These are phyloP conservation scores for Aspergillus carlsbadensis DNA, from an alignment of 495 filamentous ascomycete genomes.

Conservation along the genomic window DNA sequence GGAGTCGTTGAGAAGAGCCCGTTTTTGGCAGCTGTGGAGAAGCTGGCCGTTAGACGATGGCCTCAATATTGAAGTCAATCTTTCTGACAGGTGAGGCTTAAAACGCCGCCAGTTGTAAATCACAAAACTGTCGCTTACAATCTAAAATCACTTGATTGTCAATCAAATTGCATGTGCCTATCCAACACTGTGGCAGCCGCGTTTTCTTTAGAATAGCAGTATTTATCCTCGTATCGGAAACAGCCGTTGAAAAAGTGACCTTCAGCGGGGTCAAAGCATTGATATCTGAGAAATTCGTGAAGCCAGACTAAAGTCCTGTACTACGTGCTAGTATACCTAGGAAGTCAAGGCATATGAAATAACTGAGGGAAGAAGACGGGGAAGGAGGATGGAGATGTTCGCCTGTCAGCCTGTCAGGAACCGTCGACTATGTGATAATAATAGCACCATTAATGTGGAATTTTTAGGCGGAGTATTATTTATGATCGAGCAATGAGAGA, in stretches of 20 bases:
- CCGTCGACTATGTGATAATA: not conserved
- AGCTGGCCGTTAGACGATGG: not conserved
- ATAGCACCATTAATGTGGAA: not conserved
- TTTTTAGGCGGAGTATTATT: not conserved
- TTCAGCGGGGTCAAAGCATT: too few species aligned
- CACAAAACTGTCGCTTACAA: not conserved
- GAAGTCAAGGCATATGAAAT: not conserved
- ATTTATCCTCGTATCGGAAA: too few species aligned
- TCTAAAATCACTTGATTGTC: not conserved
- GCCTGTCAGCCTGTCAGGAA: not conserved
- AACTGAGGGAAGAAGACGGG: not conserved
- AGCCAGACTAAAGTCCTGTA: too few species aligned
- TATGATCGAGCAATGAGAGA: not conserved
- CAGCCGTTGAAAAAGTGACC: too few species aligned
- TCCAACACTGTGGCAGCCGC: too few species aligned
- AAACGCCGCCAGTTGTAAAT: not conserved
- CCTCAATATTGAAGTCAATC: not conserved
- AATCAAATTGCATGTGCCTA: too few species aligned
- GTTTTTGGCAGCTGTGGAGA: not conserved
- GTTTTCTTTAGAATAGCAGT: too few species aligned
- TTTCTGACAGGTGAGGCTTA: conserved; percentile 7
- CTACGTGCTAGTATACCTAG: too few species aligned
- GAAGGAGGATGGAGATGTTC: not conserved
- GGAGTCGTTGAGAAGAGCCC: not conserved
- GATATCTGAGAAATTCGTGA: too few species aligned